Base-by-base conservation (phyloP, 176 grass and related monocot genomes). In the Pontederia crassipes region DNA sequence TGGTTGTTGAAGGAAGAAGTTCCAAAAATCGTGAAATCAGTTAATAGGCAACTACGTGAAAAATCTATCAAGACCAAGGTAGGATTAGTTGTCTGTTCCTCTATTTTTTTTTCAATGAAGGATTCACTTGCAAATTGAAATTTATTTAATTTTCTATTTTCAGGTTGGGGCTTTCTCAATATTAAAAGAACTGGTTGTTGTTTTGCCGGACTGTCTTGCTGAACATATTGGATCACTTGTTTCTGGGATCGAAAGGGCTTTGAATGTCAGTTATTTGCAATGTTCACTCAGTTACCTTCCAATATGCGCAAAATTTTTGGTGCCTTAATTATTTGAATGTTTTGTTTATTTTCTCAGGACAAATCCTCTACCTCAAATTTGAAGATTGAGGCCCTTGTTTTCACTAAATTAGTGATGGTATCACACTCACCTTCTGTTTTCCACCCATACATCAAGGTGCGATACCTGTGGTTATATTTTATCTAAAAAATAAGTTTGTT, bases 11-110 rank as follows among this genome's bases (percentile, higher is more conserved):
- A 98, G 59, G 87, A 98, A 81, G 93, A 98, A 80, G 87, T 98
- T 27, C 84, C 93, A 66, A 98, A 98, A 77, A 60, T 98, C 57
- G 88, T 92, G 18, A 98, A 86, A 74, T 98, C 93, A 48, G 78
- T 98, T 64, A 98, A 92, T 59, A 80, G 82, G 46, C 93, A 92
- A 65, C 71, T 92, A n/a, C 93, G 93, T 81, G 84, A 98, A 88
- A 98, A 98, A 89, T 89, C 93, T 32, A 81, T 98, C 35, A 98
- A 98, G 61, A 98, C 93, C 17, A 98, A 98, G 88, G 93, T 92
- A 70, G 35, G 66, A 61, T 53, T 74, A 17, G 35, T 9, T 73
- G 12, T 58, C 46, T 65, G 47, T 74, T 71, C 58, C 17, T 67
- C 57, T 28, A 62, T 46, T 12, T 61, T 74, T 57, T 70, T 9